These are phyloP conservation scores for Aschersonia sp. DNA, from an alignment of 2,329 filamentous ascomycete genomes.

Conservation along the genomic window DNA sequence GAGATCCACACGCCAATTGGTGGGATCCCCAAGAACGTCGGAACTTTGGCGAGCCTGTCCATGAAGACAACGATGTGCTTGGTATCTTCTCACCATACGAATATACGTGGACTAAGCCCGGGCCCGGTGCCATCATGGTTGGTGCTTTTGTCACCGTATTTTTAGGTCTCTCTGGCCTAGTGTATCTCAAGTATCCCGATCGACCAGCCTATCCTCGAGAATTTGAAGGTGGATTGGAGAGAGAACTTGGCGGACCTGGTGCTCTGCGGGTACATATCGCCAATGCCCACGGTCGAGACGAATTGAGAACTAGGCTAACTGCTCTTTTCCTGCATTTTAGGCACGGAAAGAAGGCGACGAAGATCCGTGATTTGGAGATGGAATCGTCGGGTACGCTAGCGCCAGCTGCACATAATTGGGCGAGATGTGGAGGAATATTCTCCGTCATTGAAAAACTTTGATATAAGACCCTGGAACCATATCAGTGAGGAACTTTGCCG, in stretches of 20 bases:
- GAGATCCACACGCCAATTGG: constrained; percentile 87
- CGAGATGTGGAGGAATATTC: constrained; percentile 2
- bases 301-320: background rate
- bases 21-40: constrained; percentile 96
- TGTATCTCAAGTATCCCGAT: constrained; percentile 60
- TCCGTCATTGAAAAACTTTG: too few relatives aligned
- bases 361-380: constrained; percentile 26
- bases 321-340: constrained; percentile 12
- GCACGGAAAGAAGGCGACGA: constrained; percentile 41
- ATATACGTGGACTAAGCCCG: constrained; percentile 68
- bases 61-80: constrained; percentile 90
- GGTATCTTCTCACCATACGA: constrained; percentile 81
- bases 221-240: constrained; percentile 58
- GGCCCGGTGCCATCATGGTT: constrained; percentile 54
- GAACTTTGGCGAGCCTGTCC: constrained; percentile 91
- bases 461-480: too few relatives aligned
- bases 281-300: background rate
- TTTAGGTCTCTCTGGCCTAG: constrained; percentile 48
- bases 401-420: constrained; percentile 21
- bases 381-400: background rate
- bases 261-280: constrained; percentile 45
- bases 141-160: constrained; percentile 51
- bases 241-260: constrained; percentile 57
- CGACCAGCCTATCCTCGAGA: constrained; percentile 52
- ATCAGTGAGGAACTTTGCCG: too few relatives aligned